A percentile compares a stretch with the other conserved stretches of the same genome.
Evolutionary conservation across 108 stramenopile species (phyloP).

Genomic region (Skeletonema marinoi): DNA sequence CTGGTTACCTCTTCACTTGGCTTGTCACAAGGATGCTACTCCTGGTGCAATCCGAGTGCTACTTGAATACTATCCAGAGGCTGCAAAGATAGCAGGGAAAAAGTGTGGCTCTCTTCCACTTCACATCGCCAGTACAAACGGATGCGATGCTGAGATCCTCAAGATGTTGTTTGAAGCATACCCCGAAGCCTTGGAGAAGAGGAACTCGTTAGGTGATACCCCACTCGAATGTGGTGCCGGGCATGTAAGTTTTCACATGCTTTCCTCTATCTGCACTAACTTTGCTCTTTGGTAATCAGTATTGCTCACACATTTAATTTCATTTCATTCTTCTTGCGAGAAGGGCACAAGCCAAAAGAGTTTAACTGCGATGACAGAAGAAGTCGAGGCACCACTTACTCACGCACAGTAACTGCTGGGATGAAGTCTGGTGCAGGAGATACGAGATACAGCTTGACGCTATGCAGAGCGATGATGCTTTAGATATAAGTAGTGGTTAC

Average conservation of each 20-base stretch:
- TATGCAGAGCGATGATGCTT: too few species aligned
- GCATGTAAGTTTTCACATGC: slow-evolving; percentile 12
- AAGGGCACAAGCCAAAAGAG: slow-evolving; percentile 20
- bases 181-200: slow-evolving; percentile 53
- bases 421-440: too few species aligned
- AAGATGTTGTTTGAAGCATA: slow-evolving; percentile 62
- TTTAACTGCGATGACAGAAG: slow-evolving; percentile 27
- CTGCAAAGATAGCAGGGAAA: slow-evolving; percentile 34
- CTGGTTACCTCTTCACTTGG: slow-evolving; percentile 52
- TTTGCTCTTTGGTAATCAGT: background rate
- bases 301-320: background rate
- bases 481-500: too few species aligned
- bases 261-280: background rate
- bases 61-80: slow-evolving; percentile 45
- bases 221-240: slow-evolving; percentile 23
- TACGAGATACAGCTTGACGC: too few species aligned
- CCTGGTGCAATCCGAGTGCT: slow-evolving; percentile 38
- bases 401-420: background rate
- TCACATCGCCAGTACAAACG: slow-evolving; percentile 43
- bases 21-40: slow-evolving; percentile 44
- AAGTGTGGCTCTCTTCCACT: slow-evolving; percentile 47
- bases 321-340: background rate
- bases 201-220: slow-evolving; percentile 35
- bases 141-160: slow-evolving; percentile 44
- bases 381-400: slow-evolving; percentile 1